phyloP scores from a whole-genome alignment of 768 basidiomycete species.

The Pleurotus sapidus region DNA sequence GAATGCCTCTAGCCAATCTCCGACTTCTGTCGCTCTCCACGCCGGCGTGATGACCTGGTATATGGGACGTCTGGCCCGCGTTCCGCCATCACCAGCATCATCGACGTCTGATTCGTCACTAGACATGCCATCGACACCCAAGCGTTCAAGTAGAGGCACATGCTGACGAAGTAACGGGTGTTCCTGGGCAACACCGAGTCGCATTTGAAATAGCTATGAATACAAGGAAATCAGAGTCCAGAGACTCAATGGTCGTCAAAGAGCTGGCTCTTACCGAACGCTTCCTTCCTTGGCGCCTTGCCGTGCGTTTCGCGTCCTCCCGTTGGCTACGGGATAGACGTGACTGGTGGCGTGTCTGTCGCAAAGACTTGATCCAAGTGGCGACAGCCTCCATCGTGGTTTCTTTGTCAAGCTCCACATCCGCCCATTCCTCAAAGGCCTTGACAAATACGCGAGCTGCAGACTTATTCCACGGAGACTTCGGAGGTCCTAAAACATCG shows the following conservation, averaged over 20 bases:
- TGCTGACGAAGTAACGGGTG: conserved; percentile 11
- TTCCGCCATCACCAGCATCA: not conserved
- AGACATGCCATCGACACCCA: conserved; percentile 22
- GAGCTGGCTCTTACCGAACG: not conserved
- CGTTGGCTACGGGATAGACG: not conserved
- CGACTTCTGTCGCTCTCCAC: conserved; percentile 14
- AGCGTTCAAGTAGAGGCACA: conserved; percentile 13
- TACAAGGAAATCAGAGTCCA: not conserved
- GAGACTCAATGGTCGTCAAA: not conserved
- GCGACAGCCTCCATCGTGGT: too few relatives aligned
- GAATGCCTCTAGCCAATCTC: conserved; percentile 15
- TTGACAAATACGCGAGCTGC: conserved; percentile 1
- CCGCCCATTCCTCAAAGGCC: not conserved
- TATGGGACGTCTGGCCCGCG: not conserved
- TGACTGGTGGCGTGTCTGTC: not conserved
- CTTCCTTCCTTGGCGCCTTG: too few relatives aligned
- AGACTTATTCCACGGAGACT: conserved; percentile 6
- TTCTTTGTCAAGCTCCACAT: not conserved
- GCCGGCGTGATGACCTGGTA: conserved; percentile 11
- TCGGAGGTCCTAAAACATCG: conserved; percentile 1
- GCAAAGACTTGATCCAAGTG: not conserved
- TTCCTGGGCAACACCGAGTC: conserved; percentile 4
- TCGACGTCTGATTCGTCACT: conserved; percentile 19
- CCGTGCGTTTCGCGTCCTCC: too few relatives aligned
- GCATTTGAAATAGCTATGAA: conserved; percentile 4